Conservation (phyloP, 2,329 filamentous ascomycete genomes). For the Colletotrichum spaethianum region DNA sequence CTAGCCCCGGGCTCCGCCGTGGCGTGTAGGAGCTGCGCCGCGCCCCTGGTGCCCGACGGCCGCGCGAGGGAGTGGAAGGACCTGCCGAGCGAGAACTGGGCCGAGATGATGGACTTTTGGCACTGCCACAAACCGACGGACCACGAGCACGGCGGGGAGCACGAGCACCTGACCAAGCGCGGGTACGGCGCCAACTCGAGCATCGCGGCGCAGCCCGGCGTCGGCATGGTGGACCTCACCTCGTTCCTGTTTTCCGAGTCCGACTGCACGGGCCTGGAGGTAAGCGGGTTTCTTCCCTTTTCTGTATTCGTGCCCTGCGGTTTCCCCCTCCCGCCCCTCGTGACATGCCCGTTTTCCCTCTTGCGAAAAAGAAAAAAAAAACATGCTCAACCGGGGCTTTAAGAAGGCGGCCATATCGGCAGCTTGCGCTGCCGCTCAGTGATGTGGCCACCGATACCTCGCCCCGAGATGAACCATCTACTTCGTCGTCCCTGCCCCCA, state of each 20-base stretch:
- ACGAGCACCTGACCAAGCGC: constrained; percentile 70
- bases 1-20: constrained; percentile 59
- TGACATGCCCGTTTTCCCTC: constrained; percentile 23
- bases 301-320: background rate
- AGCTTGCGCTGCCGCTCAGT: constrained; percentile 58
- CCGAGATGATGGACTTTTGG: constrained; percentile 99
- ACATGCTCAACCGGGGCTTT: constrained; percentile 50
- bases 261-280: constrained; percentile 70
- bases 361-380: background rate
- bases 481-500: constrained; percentile 46
- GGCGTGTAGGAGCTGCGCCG: constrained; percentile 57
- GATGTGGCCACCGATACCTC: constrained; percentile 78
- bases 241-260: constrained; percentile 79
- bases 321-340: constrained; percentile 41
- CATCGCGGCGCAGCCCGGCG: constrained; percentile 75
- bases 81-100: constrained; percentile 96
- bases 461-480: constrained; percentile 69
- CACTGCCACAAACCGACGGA: constrained; percentile 95
- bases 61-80: constrained; percentile 82
- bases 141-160: constrained; percentile 54
- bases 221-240: constrained; percentile 86
- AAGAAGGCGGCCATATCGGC: constrained; percentile 75
- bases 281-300: constrained; percentile 48
- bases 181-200: constrained; percentile 88
- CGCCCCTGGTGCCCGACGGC: constrained; percentile 54